Evolutionary conservation across 2,329 filamentous ascomycete genomes (phyloP), one percentile per base, ranked within the genome.

Genomic region (Diaporthe humulicola): DNA sequence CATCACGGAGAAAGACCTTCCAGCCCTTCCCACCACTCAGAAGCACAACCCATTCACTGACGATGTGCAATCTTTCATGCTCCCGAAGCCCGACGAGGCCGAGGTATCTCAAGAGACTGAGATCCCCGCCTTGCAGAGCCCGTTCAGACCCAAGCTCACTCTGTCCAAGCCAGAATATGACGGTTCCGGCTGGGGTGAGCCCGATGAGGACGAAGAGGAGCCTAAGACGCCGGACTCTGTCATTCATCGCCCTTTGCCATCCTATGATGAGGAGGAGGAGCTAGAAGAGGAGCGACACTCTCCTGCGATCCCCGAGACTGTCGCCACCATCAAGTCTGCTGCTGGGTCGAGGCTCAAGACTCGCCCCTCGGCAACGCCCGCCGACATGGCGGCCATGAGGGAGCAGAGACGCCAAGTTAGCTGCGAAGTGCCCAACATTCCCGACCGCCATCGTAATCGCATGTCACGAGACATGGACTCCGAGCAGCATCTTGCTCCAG

Each of bases 271-370:
- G n/a, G 57, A 60, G 61, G 79, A 82, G 30, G 83, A 85, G 25
- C 84, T 87, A 1, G 85, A 88, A 12, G 86, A 88, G 14, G 80
- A 82, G 17, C 73, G 83, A 78, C 88, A 91, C 60, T 90, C 91
- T 0, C 91, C 92, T 2, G 88, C 88, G 48, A 91, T 98, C 74
- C 95, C 96, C 1, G 95, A 98, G 79, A 91, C 92, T 61, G 86
- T 95, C 64, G 95, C 96, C 6, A 98, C 96, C 0, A 96, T 98
- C 85, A 97, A 96, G 83, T 84, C 85, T 2, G 94, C 95, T 12
- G 92, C 94, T 30, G 94, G 95, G 10, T 95, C 94, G 15, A 95
- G 93, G 83, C 89, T 98, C 54, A 98, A 98, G 87, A 97, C 96
- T 0, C 91, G 96, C 45, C 92, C 95, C 22, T 98, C 96, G 2